Conservation (phyloP, 1,284 basidiomycete species). For the Afroboletus lepidellus region DNA sequence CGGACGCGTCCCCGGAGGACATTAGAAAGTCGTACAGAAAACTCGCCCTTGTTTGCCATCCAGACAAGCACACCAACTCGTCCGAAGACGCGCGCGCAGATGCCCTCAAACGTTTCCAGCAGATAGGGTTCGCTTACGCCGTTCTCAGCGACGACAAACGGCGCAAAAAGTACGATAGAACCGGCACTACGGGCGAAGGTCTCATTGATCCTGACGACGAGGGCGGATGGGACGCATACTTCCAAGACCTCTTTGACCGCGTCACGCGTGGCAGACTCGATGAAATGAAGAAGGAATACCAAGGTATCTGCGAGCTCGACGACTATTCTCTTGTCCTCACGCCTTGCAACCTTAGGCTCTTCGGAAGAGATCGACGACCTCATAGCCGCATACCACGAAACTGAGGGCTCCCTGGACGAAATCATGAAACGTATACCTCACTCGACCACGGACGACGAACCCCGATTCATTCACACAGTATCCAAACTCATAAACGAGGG, state of each 20-base stretch:
- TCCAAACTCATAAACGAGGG: conserved; percentile 65
- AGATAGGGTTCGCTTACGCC: conserved; percentile 88
- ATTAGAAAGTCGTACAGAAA: conserved; percentile 85
- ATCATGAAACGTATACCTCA: conserved; percentile 87
- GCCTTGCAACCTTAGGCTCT: conserved; percentile 57
- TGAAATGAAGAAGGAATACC: conserved; percentile 88
- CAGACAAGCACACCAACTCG: conserved; percentile 80
- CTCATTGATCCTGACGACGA: conserved; percentile 71
- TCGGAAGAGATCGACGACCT: conserved; percentile 80
- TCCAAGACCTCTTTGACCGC: conserved; percentile 82
- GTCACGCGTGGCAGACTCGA: conserved; percentile 85
- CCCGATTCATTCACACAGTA: conserved; percentile 74
- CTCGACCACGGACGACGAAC: conserved; percentile 77
- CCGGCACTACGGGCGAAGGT: conserved; percentile 81
- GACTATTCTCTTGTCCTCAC: conserved; percentile 2
- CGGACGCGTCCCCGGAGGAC: conserved; percentile 56
- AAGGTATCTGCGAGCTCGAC: conserved; percentile 49
- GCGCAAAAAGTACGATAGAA: conserved; percentile 75
- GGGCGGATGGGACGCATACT: conserved; percentile 88
- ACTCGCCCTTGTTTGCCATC: conserved; percentile 80
- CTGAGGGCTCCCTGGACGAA: conserved; percentile 68
- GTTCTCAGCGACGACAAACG: conserved; percentile 79
- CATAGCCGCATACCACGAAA: conserved; percentile 65
- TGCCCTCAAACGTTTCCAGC: conserved; percentile 77
- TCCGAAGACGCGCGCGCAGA: conserved; percentile 59